These are phyloP conservation scores for Lasiosphaeria miniovina DNA, from an alignment of 495 filamentous ascomycete genomes.

Conservation along the genomic window DNA sequence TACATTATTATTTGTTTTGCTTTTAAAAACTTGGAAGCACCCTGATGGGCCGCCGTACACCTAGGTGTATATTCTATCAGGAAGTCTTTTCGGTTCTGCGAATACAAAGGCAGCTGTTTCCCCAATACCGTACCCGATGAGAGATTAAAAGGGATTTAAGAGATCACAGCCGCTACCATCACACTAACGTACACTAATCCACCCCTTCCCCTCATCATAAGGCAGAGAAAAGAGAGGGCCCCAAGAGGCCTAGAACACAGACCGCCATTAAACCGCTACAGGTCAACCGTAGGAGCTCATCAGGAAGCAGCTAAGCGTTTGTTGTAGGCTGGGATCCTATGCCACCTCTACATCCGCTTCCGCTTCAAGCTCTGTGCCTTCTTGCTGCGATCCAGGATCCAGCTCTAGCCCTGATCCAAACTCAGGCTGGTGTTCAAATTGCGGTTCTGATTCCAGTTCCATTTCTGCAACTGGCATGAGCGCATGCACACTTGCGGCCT, in stretches of 20 bases:
- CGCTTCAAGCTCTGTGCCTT: neutral
- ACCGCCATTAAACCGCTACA: neutral
- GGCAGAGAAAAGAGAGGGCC: neutral
- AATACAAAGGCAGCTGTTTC: too few species aligned
- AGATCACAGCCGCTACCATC: neutral
- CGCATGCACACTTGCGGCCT: neutral
- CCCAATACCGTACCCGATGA: too few species aligned
- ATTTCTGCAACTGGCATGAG: conserved; percentile 1
- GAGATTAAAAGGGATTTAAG: too few species aligned
- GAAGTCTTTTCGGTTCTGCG: too few species aligned
- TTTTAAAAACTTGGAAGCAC: too few species aligned
- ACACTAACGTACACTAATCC: neutral
- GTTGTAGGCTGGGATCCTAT: neutral
- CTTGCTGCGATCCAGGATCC: neutral
- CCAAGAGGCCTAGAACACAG: neutral
- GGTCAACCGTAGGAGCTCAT: neutral
- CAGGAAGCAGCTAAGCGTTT: neutral
- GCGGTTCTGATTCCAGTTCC: conserved; percentile 6
- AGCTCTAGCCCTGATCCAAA: conserved; percentile 1
- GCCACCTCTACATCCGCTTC: neutral
- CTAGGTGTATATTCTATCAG: too few species aligned
- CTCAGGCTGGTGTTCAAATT: conserved; percentile 5
- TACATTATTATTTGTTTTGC: too few species aligned
- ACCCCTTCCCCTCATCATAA: neutral
- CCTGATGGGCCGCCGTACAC: too few species aligned